These are phyloP conservation scores for Neurospora sublineolata DNA, from an alignment of 495 filamentous ascomycete species.

Conservation along the genomic window DNA sequence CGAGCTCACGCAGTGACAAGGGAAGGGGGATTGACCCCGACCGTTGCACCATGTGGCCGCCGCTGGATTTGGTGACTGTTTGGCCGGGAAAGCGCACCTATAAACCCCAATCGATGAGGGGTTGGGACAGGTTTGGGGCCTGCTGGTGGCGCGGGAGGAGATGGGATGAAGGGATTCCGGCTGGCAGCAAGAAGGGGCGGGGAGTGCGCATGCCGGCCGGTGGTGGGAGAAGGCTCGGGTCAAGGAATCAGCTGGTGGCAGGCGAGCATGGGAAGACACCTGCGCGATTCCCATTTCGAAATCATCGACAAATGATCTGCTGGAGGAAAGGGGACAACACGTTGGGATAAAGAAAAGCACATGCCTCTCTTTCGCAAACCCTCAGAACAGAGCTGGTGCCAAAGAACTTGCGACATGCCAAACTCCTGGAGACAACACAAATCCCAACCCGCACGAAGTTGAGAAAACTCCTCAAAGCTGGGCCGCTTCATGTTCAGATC, in stretches of 20 bases:
- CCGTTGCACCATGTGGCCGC: not conserved
- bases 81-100: not conserved
- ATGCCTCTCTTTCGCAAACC: not conserved
- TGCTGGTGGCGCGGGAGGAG: not conserved
- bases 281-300: not conserved
- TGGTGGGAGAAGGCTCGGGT: not conserved
- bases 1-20: not conserved
- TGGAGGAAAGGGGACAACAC: not conserved
- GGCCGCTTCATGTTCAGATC: not conserved
- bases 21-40: not conserved
- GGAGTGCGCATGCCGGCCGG: not conserved
- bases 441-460: not conserved
- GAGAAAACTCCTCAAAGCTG: not conserved
- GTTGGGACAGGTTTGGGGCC: not conserved
- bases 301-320: not conserved
- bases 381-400: not conserved
- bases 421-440: not conserved
- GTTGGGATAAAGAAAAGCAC: not conserved
- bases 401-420: not conserved
- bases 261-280: not conserved
- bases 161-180: not conserved
- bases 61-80: not conserved
- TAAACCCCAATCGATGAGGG: not conserved
- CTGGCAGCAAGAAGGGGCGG: not conserved
- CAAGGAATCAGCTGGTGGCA: not conserved